Evolutionary conservation across 1,284 basidiomycete species (phyloP), one percentile per base, ranked within the genome.

Genomic region (Trametes versicolor): DNA sequence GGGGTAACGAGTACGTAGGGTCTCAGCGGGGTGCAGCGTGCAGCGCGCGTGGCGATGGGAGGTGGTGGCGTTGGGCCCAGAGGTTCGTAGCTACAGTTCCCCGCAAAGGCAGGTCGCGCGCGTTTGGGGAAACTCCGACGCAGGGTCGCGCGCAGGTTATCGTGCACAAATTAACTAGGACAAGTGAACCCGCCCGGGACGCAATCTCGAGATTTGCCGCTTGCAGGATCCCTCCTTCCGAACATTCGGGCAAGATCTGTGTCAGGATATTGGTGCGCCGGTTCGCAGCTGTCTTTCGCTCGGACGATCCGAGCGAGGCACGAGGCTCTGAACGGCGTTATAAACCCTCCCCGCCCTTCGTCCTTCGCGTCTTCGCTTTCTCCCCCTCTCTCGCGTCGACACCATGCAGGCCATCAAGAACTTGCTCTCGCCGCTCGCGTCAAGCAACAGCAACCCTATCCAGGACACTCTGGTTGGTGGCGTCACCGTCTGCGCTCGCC

Each of bases 181-280:
- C 53, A 47, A n/a, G n/a, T n/a, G n/a, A n/a, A 37, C 15, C 57
- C 58, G 39, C 23, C 50, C 36, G n/a, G 23, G 47, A 13, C 25
- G 29, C 54, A 92, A 91, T 2, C 89, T 93, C 25, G 90, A 92
- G 74, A 92, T 91, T 12, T 89, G 90, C 69, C 82, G 91, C 54
- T 86, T 85, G 53, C 36, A 60, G 57, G 49, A 60, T 66, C 43
- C 47, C 61, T 63, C 54, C 65, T 63, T 52, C 65, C 65, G 65
- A 66, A 51, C 51, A 48, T 50, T 52, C 57, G 32, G 60, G 23
- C 53, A 57, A 52, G 57, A 59, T 54, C 55, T 43, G 25, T 66
- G 63, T 60, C 63, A 57, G 43, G 62, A 23, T 25, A 54, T 45
- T 47, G 45, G 56, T 55, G 61, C 61, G 61, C 61, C 37, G 53